Conservation (phyloP, 176 grass and related monocot species). For the Typha latifolia region DNA sequence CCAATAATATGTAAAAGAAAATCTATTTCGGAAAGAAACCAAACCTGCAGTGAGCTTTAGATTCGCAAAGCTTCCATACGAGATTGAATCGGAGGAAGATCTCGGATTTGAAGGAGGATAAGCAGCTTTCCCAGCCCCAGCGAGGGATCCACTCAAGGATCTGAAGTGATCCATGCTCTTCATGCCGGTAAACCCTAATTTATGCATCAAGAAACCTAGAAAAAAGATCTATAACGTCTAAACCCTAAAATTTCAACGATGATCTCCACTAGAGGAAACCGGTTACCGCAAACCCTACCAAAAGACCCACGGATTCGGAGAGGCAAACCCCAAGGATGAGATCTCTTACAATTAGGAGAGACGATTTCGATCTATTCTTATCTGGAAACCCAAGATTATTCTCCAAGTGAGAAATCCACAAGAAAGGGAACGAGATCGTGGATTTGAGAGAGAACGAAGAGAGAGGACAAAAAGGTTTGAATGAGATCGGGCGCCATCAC, state of each 20-base stretch:
- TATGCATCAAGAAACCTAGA: constrained; percentile 37
- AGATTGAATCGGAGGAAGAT: constrained; percentile 48
- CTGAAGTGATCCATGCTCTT: constrained; percentile 59
- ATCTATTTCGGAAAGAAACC: background rate
- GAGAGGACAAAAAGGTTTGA: background rate
- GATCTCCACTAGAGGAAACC: background rate
- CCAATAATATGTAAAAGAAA: background rate
- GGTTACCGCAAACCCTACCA: background rate
- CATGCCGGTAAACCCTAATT: constrained; percentile 40
- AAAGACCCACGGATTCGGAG: background rate
- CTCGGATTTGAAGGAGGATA: constrained; percentile 28
- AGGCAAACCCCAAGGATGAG: background rate
- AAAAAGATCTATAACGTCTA: background rate
- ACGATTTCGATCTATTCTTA: background rate
- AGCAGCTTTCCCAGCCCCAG: constrained; percentile 26
- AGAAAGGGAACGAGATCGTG: background rate
- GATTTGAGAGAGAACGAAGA: background rate
- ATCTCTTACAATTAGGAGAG: constrained; percentile 1
- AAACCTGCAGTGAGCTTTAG: constrained; percentile 90
- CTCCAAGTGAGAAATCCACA: background rate
- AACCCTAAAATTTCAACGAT: constrained; percentile 21
- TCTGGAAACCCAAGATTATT: background rate
- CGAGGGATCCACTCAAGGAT: constrained; percentile 45
- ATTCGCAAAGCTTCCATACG: constrained; percentile 84
- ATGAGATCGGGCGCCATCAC: background rate